These are phyloP conservation scores for Colletotrichum sansevieriae DNA, from an alignment of 2,329 filamentous ascomycete genomes.

Conservation along the genomic window DNA sequence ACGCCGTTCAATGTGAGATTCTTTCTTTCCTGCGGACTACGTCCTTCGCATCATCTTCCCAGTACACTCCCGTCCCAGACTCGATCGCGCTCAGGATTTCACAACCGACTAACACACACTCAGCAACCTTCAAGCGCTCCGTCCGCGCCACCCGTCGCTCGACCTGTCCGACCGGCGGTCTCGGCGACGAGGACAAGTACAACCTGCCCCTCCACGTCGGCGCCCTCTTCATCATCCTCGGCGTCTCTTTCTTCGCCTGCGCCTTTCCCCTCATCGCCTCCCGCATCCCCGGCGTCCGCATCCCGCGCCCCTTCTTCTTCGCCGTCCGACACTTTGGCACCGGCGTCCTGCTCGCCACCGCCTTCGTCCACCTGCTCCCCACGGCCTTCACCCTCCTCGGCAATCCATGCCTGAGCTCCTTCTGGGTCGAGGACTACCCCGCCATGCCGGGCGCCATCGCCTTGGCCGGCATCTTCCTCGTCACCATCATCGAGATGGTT, in stretches of 20 bases:
- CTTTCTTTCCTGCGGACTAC: neutral
- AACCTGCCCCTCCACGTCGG: constrained; percentile 70
- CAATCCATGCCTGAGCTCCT: constrained; percentile 76
- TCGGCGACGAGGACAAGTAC: constrained; percentile 56
- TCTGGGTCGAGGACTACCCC: constrained; percentile 81
- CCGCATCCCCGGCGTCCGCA: constrained; percentile 64
- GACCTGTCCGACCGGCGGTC: constrained; percentile 47
- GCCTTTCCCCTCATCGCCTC: constrained; percentile 68
- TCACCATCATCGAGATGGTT: constrained; percentile 84
- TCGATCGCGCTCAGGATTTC: neutral
- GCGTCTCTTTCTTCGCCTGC: constrained; percentile 62
- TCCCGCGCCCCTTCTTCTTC: constrained; percentile 69
- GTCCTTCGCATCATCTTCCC: constrained; percentile 12
- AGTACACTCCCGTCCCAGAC: neutral
- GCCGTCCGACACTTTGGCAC: constrained; percentile 79
- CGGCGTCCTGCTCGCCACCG: constrained; percentile 80
- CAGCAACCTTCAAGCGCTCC: constrained; percentile 27
- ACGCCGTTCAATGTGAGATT: constrained; percentile 22
- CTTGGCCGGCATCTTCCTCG: constrained; percentile 82
- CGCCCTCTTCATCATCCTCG: constrained; percentile 65
- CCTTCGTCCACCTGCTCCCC: constrained; percentile 81
- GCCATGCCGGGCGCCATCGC: constrained; percentile 85
- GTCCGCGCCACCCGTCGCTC: constrained; percentile 32
- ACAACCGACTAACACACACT: constrained; percentile 9
- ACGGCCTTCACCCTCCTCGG: constrained; percentile 74